Evolutionary conservation across 352 stramenopile genomes (phyloP).

Genomic region (Halophytophthora polymorphica): DNA sequence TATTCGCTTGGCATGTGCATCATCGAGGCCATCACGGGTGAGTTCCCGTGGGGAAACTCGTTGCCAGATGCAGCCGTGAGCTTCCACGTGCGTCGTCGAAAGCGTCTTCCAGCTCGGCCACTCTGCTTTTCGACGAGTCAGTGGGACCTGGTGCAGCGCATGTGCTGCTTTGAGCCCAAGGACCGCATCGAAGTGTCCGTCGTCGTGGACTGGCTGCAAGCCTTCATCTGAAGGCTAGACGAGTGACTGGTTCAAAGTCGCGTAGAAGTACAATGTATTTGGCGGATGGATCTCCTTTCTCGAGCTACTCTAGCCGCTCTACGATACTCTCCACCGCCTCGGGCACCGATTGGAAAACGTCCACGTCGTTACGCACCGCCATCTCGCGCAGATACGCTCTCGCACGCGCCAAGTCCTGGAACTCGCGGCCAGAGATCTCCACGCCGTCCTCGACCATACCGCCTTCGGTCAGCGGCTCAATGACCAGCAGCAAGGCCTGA

Average conservation of each 20-base stretch:
- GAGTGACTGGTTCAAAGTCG: too few species aligned
- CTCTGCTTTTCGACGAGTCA: conserved; percentile 12
- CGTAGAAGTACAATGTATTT: background rate
- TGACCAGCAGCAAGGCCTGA: conserved; percentile 71
- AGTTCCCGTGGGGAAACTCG: conserved; percentile 18
- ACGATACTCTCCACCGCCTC: conserved; percentile 65
- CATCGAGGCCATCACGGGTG: conserved; percentile 25
- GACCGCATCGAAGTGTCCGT: conserved; percentile 18
- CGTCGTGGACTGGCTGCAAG: conserved; percentile 24
- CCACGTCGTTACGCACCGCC: conserved; percentile 74
- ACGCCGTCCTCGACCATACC: conserved; percentile 53
- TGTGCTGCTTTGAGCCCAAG: conserved; percentile 23
- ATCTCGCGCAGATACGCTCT: conserved; percentile 84
- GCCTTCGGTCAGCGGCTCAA: conserved; percentile 67
- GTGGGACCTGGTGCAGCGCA: conserved; percentile 29
- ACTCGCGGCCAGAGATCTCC: conserved; percentile 55
- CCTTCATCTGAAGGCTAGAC: too few species aligned
- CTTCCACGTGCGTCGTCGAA: conserved; percentile 23
- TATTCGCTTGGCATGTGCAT: conserved; percentile 36
- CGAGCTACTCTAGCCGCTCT: conserved; percentile 39
- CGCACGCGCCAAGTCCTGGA: conserved; percentile 77
- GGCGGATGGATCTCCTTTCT: background rate
- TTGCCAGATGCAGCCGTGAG: conserved; percentile 23
- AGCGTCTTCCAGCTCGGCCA: conserved; percentile 14
- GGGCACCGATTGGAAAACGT: conserved; percentile 66